These are phyloP conservation scores for Alternaria ethzedia DNA, from an alignment of 2,329 filamentous ascomycete genomes.

Conservation along the genomic window DNA sequence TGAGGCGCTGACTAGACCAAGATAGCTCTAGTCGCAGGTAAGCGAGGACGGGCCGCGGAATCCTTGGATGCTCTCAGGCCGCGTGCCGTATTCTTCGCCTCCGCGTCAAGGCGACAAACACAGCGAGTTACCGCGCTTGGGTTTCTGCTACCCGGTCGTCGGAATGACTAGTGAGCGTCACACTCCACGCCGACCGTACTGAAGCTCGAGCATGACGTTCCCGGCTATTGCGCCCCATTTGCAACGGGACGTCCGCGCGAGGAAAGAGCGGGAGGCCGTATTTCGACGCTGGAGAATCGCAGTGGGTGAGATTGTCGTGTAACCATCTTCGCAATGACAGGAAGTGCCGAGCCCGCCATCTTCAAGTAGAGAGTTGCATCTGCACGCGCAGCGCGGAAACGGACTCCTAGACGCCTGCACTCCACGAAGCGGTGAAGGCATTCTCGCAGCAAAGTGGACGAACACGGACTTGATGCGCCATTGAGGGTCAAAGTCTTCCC, in stretches of 20 bases:
- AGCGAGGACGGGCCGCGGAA: not conserved
- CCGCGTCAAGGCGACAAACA: not conserved
- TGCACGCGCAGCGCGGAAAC: not conserved
- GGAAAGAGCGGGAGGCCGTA: not conserved
- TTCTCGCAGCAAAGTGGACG: not conserved
- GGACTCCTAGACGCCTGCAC: not conserved
- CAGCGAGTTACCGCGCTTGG: not conserved
- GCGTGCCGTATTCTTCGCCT: not conserved
- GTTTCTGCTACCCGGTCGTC: not conserved
- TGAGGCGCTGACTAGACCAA: not conserved
- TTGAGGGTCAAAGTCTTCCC: not conserved
- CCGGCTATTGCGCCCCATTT: not conserved
- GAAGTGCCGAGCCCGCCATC: not conserved
- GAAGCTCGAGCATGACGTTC: not conserved
- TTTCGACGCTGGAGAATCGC: not conserved
- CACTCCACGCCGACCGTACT: not conserved
- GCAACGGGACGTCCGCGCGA: not conserved
- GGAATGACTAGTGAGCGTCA: not conserved
- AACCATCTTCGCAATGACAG: not conserved
- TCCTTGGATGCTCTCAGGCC: fast-evolving
- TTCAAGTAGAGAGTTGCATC: not conserved
- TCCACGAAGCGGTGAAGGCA: not conserved
- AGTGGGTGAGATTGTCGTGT: not conserved
- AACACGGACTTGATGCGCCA: not conserved
- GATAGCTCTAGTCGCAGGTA: not conserved